These are phyloP conservation scores for Ganoderma resinaceum DNA, from an alignment of 1,284 basidiomycete species.

Conservation along the genomic window DNA sequence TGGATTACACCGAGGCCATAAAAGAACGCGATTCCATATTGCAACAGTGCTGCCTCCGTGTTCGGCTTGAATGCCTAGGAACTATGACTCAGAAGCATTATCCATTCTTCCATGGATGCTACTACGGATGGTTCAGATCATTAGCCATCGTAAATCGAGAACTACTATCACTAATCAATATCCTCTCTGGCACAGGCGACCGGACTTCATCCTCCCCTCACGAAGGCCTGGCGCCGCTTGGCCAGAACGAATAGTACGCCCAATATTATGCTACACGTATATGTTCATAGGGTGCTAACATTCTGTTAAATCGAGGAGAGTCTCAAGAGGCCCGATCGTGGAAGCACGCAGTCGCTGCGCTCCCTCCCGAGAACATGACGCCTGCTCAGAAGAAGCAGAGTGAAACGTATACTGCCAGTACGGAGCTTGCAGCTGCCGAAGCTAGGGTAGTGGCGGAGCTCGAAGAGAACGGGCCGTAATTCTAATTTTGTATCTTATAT, in stretches of 20 bases:
- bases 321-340: slow-evolving; percentile 31
- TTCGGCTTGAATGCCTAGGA: slow-evolving; percentile 32
- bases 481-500: too few species aligned
- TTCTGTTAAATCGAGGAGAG: slow-evolving; percentile 14
- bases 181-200: slow-evolving; percentile 36
- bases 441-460: slow-evolving; percentile 2
- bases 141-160: too few species aligned
- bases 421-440: slow-evolving; percentile 26
- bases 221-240: slow-evolving; percentile 30
- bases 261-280: background rate
- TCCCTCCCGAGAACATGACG: slow-evolving; percentile 34
- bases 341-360: slow-evolving; percentile 33
- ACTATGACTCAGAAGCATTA: background rate
- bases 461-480: too few species aligned
- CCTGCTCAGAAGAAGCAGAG: slow-evolving; percentile 39
- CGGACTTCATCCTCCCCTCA: slow-evolving; percentile 39
- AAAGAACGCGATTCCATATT: slow-evolving; percentile 44
- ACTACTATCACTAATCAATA: too few species aligned
- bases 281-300: background rate
- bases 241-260: background rate
- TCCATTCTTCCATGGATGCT: slow-evolving; percentile 25
- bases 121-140: slow-evolving; percentile 16
- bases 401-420: slow-evolving; percentile 36
- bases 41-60: slow-evolving; percentile 46
- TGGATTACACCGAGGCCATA: slow-evolving; percentile 45